phyloP scores from a whole-genome alignment of 2,329 filamentous ascomycete genomes.

The Penicillium sp. region DNA sequence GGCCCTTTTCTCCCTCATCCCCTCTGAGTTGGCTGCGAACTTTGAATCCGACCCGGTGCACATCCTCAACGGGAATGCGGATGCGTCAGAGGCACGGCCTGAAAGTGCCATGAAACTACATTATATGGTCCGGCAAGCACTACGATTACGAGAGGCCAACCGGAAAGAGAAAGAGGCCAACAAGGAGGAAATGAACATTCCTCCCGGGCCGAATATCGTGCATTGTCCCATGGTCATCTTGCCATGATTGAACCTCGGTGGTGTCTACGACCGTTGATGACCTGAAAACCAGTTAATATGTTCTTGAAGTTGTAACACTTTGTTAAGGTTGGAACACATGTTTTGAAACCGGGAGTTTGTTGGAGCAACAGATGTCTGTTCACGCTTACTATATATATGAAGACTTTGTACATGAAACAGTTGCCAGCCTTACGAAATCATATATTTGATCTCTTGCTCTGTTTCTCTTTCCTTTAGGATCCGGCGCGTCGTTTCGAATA shows the following conservation, averaged over 20 bases:
- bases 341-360: background rate
- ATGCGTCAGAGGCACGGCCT: constrained; percentile 7
- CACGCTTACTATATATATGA: background rate
- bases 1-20: constrained; percentile 27
- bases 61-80: constrained; percentile 4
- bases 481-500: background rate
- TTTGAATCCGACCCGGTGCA: constrained; percentile 16
- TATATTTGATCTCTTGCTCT: background rate
- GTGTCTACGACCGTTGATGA: background rate
- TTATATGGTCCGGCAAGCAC: constrained; percentile 10
- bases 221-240: constrained; percentile 18
- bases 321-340: too few relatives aligned
- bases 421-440: background rate
- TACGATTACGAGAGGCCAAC: constrained; percentile 14
- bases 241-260: constrained; percentile 4
- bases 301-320: background rate
- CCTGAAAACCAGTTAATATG: background rate
- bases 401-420: background rate
- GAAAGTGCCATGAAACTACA: constrained; percentile 11
- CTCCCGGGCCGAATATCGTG: constrained; percentile 12
- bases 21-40: constrained; percentile 6
- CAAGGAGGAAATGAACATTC: background rate
- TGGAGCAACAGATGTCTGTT: background rate
- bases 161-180: constrained; percentile 12
- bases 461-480: background rate